Base-by-base conservation (phyloP, 2,329 filamentous ascomycete species). In the Pseudonectria foliicola region DNA sequence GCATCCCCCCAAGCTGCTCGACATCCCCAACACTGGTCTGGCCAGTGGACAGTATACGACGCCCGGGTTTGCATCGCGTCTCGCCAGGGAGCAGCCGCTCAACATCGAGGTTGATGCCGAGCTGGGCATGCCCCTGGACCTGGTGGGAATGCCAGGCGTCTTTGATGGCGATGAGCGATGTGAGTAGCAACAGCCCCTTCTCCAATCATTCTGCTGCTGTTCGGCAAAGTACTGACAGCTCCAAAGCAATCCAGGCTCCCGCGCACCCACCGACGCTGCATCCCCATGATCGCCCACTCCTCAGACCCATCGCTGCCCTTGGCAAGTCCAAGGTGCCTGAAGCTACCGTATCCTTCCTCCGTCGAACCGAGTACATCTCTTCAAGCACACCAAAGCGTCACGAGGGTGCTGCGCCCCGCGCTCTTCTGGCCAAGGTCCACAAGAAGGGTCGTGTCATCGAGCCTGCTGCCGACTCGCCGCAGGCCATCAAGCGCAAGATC, bases 61-160 rank as follows among this genome's bases (percentile, higher is more conserved):
- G 4, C 86, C 92, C 1, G 81, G 81, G 14, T 98, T 94, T 66
- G 88, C 89, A 21, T 92, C 89, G 29, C 80, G 87, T 44, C 70
- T 98, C 49, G 87, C 85, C 13, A 75, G 90, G 54, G 88, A 95
- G 55, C 92, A 96, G 67, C 85, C 90, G 34, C 71, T 95, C 31
- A 96, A 95, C 56, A 92, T 98, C 42, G 92, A 98, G 63, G 88
- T 88, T 21, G 92, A 98, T 75, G 92, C 89, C 7, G 92, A 98
- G 68, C 75, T 96, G 50, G 92, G 92, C 38, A 96, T 98, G 92
- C 88, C 89, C 40, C 79, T 98, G 56, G 90, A 96, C 59, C 67
- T 98, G 49, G 84, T 96, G 38, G 92, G 92, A 53, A 86, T 96
- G 67, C 90, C 90, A 6, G 88, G 89, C 21, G 81, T 96, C 38